Percentiles rank a stretch among this genome's conserved stretches.
Evolutionary conservation across 2,329 filamentous ascomycete genomes (phyloP).

Genomic region (Ophiosphaerella korrae): DNA sequence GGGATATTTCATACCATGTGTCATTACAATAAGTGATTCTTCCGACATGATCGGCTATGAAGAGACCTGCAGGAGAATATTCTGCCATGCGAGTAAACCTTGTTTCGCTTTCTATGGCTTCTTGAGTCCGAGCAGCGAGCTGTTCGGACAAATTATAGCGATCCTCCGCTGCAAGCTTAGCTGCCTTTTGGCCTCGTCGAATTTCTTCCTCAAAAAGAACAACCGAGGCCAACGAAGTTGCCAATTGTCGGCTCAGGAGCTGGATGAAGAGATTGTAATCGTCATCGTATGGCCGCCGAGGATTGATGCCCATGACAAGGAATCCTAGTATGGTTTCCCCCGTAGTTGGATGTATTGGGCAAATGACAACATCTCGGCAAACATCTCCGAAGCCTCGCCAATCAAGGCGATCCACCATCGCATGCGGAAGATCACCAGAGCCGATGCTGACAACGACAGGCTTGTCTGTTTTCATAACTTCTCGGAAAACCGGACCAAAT

Average conservation of each 20-base stretch:
- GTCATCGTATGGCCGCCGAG: constrained; percentile 76
- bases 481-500: constrained; percentile 76
- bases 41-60: constrained; percentile 75
- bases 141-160: constrained; percentile 78
- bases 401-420: constrained; percentile 69
- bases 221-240: constrained; percentile 79
- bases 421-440: constrained; percentile 66
- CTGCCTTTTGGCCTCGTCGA: constrained; percentile 72
- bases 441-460: constrained; percentile 72
- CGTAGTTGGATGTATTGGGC: constrained; percentile 78
- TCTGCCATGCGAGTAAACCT: constrained; percentile 85
- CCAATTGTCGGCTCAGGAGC: constrained; percentile 74
- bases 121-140: constrained; percentile 65
- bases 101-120: constrained; percentile 68
- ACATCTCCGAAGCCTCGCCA: constrained; percentile 74
- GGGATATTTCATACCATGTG: constrained; percentile 72
- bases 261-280: constrained; percentile 81
- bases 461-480: constrained; percentile 71
- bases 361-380: constrained; percentile 73
- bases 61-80: constrained; percentile 82
- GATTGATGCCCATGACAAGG: constrained; percentile 78
- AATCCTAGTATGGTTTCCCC: constrained; percentile 77
- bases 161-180: constrained; percentile 75
- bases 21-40: constrained; percentile 81
- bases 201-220: constrained; percentile 86